Evolutionary conservation across 139 green algal genomes (phyloP).

Genomic region (Micromonas commoda): DNA sequence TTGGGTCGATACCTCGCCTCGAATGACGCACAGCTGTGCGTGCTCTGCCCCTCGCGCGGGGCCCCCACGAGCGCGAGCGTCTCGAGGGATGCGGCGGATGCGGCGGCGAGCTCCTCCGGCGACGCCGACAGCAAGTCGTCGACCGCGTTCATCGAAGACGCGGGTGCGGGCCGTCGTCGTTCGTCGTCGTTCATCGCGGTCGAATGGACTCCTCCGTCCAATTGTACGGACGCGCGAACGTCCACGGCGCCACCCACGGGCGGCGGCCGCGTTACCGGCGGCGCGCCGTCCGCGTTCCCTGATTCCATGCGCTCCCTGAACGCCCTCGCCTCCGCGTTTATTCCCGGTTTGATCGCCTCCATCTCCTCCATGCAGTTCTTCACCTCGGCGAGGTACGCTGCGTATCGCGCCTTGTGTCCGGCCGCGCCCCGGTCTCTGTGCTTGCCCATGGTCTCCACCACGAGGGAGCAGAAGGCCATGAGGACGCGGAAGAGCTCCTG

Average conservation of each 20-base stretch:
- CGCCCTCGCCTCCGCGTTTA: not conserved
- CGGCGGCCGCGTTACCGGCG: constrained; percentile 4
- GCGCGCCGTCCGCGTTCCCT: not conserved
- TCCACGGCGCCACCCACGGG: not conserved
- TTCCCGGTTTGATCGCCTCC: constrained; percentile 7
- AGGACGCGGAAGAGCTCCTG: not conserved
- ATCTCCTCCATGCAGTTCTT: not conserved
- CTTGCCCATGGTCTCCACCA: not conserved
- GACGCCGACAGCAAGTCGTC: not conserved
- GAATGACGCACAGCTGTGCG: too few relatives aligned
- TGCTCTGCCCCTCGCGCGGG: too few relatives aligned
- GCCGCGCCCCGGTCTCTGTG: not conserved
- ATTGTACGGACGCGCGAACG: too few relatives aligned
- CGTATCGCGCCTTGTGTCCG: not conserved
- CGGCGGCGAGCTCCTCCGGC: too few relatives aligned
- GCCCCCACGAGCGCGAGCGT: too few relatives aligned
- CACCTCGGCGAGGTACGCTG: not conserved
- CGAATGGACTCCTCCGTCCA: too few relatives aligned
- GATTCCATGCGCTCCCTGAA: too few relatives aligned
- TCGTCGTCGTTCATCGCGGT: too few relatives aligned
- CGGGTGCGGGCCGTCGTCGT: not conserved
- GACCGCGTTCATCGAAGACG: not conserved
- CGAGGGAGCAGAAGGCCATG: not conserved
- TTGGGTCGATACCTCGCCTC: too few relatives aligned
- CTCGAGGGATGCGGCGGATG: too few relatives aligned